Evolutionary conservation across 805 yeast genomes (phyloP).

Genomic region (Yarrowia phangngaensis): DNA sequence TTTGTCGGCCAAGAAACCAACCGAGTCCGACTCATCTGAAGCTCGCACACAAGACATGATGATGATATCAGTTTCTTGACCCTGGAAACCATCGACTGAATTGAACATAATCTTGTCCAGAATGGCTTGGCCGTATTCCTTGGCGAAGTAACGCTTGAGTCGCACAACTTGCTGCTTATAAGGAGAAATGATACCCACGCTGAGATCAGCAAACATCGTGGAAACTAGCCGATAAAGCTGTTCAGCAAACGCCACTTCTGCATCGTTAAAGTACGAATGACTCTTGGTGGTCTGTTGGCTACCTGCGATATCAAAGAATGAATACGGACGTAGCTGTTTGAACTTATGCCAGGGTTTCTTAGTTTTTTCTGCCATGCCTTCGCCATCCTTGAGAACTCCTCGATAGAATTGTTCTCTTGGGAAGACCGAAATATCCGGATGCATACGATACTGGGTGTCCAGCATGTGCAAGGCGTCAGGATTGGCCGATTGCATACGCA

Average conservation of each 20-base stretch:
- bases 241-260: conserved; percentile 70
- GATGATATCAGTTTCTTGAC: conserved; percentile 93
- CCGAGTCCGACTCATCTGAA: conserved; percentile 50
- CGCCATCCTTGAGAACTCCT: conserved; percentile 72
- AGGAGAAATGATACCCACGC: conserved; percentile 89
- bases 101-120: conserved; percentile 74
- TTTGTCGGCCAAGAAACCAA: conserved; percentile 86
- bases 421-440: conserved; percentile 81
- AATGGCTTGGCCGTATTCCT: conserved; percentile 60
- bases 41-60: conserved; percentile 96
- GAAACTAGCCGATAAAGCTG: conserved; percentile 58
- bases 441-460: conserved; percentile 96
- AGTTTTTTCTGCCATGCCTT: conserved; percentile 58
- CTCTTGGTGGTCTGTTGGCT: conserved; percentile 58
- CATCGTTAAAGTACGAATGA: conserved; percentile 63
- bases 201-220: conserved; percentile 40
- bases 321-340: conserved; percentile 63
- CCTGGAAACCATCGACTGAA: conserved; percentile 97
- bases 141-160: conserved; percentile 54
- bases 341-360: conserved; percentile 68
- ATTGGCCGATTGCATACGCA: conserved; percentile 75
- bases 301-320: conserved; percentile 67
- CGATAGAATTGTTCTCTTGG: conserved; percentile 82
- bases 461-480: conserved; percentile 62
- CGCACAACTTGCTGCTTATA: conserved; percentile 79